A percentile compares a stretch with the other conserved stretches of the same genome.
Evolutionary conservation across 2,329 filamentous ascomycete genomes (phyloP).

Genomic region (Sclerotinia glacialis): DNA sequence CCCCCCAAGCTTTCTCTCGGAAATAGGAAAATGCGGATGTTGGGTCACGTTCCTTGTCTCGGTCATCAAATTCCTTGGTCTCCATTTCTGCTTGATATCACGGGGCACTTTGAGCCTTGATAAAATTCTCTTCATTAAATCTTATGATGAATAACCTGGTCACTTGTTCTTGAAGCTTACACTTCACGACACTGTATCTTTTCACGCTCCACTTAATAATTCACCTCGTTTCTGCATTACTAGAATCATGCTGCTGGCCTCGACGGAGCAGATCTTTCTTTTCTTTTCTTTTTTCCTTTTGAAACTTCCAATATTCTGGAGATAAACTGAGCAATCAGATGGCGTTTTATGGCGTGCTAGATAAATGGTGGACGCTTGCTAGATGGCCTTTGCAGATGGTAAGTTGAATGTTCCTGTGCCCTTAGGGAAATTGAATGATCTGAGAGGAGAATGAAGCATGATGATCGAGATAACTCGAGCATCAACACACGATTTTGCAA

Average conservation of each 20-base stretch:
- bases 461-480: not conserved
- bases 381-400: not conserved
- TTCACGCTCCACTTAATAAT: not conserved
- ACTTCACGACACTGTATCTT: not conserved
- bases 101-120: not conserved
- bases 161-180: not conserved
- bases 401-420: too few species aligned
- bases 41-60: not conserved
- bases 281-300: not conserved
- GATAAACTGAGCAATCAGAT: slow-evolving; percentile 8
- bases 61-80: not conserved
- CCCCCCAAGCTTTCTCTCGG: not conserved
- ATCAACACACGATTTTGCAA: not conserved
- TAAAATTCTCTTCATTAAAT: not conserved
- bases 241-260: not conserved
- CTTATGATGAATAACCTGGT: not conserved
- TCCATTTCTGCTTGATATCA: not conserved
- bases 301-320: not conserved
- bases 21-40: not conserved
- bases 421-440: too few species aligned
- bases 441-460: not conserved
- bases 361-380: not conserved
- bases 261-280: not conserved
- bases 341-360: not conserved
- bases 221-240: too few species aligned